Evolutionary conservation across 495 filamentous ascomycete species (phyloP).

Genomic region (Penicillium salamii): DNA sequence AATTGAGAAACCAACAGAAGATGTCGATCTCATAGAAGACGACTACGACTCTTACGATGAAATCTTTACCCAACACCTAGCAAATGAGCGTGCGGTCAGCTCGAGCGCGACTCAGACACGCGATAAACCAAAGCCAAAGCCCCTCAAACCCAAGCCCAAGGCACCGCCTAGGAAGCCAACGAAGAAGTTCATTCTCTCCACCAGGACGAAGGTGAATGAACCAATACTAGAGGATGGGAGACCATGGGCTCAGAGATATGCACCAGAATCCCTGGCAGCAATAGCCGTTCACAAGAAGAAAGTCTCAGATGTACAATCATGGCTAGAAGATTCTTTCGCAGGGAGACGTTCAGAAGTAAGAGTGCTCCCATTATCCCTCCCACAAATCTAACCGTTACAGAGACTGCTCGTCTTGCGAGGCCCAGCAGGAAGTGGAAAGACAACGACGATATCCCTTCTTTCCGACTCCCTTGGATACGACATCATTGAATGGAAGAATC

Average conservation of each 20-base stretch:
- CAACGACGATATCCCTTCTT: constrained; percentile 75
- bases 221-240: constrained; percentile 14
- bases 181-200: constrained; percentile 27
- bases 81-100: constrained; percentile 1
- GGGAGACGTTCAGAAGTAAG: constrained; percentile 43
- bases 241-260: constrained; percentile 87
- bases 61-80: constrained; percentile 30
- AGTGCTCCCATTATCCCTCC: neutral
- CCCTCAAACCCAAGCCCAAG: neutral
- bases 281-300: constrained; percentile 93
- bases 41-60: constrained; percentile 50
- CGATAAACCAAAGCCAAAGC: constrained; percentile 1
- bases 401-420: constrained; percentile 82
- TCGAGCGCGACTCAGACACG: constrained; percentile 6
- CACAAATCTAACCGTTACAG: constrained; percentile 36
- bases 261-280: constrained; percentile 47
- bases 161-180: constrained; percentile 4
- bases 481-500: constrained; percentile 89
- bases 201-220: neutral
- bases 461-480: constrained; percentile 68
- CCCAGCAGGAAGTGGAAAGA: constrained; percentile 91
- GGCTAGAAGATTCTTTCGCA: constrained; percentile 71
- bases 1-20: constrained; percentile 19
- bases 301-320: constrained; percentile 76
- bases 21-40: constrained; percentile 47